Conservation (phyloP, 805 yeast species). For the Starmera pachycereana region DNA sequence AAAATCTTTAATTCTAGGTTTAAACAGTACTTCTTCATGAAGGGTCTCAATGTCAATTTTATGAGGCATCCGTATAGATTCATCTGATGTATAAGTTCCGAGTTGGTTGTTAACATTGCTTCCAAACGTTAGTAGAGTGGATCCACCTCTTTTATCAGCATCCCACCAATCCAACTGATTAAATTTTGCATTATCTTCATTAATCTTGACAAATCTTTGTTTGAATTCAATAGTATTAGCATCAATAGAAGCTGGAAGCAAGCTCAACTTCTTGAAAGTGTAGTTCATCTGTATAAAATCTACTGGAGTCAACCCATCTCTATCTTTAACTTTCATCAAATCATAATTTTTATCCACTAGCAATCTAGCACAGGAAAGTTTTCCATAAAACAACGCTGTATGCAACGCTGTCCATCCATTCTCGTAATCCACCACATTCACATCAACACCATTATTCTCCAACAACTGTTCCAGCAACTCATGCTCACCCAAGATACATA, state of each 20-base stretch:
- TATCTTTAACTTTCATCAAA: conserved; percentile 49
- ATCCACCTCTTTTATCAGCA: conserved; percentile 36
- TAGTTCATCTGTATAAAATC: conserved; percentile 36
- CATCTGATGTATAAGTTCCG: conserved; percentile 56
- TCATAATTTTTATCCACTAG: conserved; percentile 25
- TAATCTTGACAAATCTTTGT: conserved; percentile 7
- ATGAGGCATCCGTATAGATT: conserved; percentile 33
- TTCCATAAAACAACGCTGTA: conserved; percentile 48
- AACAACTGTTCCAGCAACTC: conserved; percentile 37
- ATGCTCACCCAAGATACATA: conserved; percentile 38
- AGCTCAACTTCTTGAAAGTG: conserved; percentile 31
- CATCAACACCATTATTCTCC: conserved; percentile 34
- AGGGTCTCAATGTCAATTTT: conserved; percentile 19
- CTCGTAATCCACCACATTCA: conserved; percentile 49
- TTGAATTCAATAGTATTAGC: conserved; percentile 12
- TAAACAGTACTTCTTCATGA: conserved; percentile 20
- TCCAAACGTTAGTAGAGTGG: conserved; percentile 52
- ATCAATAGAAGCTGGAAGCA: conserved; percentile 32
- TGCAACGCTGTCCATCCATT: conserved; percentile 80
- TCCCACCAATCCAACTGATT: conserved; percentile 29
- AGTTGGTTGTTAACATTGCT: conserved; percentile 50
- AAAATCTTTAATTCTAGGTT: conserved; percentile 37
- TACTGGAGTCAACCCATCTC: conserved; percentile 62
- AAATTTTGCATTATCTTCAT: background rate
- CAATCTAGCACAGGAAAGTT: conserved; percentile 41